Evolutionary conservation across 2,329 filamentous ascomycete species (phyloP).

Genomic region (Aspergillus tanneri): DNA sequence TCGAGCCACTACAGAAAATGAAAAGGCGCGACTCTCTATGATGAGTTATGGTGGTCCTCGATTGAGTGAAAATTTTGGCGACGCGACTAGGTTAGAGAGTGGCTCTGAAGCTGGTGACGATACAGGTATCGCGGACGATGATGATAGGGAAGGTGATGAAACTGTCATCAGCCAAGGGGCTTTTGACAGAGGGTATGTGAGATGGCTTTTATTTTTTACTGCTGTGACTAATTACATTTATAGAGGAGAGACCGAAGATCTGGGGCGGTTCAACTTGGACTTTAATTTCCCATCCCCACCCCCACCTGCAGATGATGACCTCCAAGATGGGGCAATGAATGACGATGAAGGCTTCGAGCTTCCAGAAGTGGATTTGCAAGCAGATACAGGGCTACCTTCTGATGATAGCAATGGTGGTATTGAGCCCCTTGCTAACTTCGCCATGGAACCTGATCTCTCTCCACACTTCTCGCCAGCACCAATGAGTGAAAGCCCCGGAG

Average conservation of each 20-base stretch:
- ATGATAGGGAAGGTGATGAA: conserved; percentile 37
- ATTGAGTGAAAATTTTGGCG: conserved; percentile 54
- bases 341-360: conserved; percentile 39
- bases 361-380: conserved; percentile 28
- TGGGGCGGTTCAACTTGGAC: conserved; percentile 44
- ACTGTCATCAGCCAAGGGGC: conserved; percentile 39
- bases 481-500: conserved; percentile 31
- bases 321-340: conserved; percentile 31
- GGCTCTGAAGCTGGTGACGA: conserved; percentile 42
- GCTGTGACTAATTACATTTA: conserved; percentile 18
- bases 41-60: conserved; percentile 45
- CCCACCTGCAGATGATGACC: conserved; percentile 29
- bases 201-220: background rate
- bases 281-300: conserved; percentile 42
- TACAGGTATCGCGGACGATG: conserved; percentile 37
- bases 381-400: conserved; percentile 25
- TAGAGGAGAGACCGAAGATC: conserved; percentile 46
- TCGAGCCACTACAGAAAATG: conserved; percentile 39
- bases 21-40: conserved; percentile 41
- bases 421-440: conserved; percentile 29
- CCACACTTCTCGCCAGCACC: conserved; percentile 23
- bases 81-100: conserved; percentile 47
- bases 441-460: conserved; percentile 32
- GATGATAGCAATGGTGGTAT: conserved; percentile 27
- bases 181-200: conserved; percentile 40